phyloP scores from a whole-genome alignment of 768 basidiomycete genomes.

The Plicaturopsis crispa region DNA sequence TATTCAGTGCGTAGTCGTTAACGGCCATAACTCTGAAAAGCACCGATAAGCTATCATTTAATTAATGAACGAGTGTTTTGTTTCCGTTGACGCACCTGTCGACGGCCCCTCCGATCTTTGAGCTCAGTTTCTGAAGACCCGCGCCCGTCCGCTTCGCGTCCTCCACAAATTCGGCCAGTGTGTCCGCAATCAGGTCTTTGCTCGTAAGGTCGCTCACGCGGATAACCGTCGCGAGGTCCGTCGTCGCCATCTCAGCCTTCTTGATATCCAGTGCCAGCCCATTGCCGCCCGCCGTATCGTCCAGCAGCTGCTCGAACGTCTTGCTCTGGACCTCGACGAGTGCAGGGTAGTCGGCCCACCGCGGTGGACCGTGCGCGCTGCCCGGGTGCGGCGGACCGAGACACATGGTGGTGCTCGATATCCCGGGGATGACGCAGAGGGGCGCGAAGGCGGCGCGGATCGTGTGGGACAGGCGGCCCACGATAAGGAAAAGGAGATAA shows the following conservation, averaged over 20 bases:
- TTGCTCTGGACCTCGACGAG: slow-evolving; percentile 54
- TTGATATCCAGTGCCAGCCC: slow-evolving; percentile 61
- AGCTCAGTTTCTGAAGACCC: slow-evolving; percentile 52
- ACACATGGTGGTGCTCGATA: slow-evolving; percentile 44
- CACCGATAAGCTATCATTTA: too few relatives aligned
- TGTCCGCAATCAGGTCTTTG: slow-evolving; percentile 46
- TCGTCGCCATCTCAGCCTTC: slow-evolving; percentile 71
- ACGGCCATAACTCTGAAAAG: slow-evolving; percentile 59
- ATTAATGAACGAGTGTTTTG: background rate
- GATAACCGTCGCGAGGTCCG: slow-evolving; percentile 58
- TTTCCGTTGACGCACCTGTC: slow-evolving; percentile 53
- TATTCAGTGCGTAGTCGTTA: slow-evolving; percentile 61
- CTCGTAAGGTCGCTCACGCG: slow-evolving; percentile 54
- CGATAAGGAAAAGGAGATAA: slow-evolving; percentile 39
- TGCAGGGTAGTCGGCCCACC: slow-evolving; percentile 54
- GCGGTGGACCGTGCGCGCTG: slow-evolving; percentile 18
- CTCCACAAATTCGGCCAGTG: slow-evolving; percentile 44
- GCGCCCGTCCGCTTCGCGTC: slow-evolving; percentile 56
- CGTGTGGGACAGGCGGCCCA: slow-evolving; percentile 30
- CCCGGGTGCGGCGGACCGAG: slow-evolving; percentile 8
- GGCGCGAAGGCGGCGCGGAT: slow-evolving; percentile 46
- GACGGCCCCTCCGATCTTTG: slow-evolving; percentile 67
- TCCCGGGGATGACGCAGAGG: slow-evolving; percentile 53
- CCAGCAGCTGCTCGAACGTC: slow-evolving; percentile 56
- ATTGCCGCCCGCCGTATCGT: slow-evolving; percentile 50